Percentiles rank a stretch among this genome's conserved stretches.
Conservation (phyloP, 306 rosid species). For the Nissolia schottii region DNA sequence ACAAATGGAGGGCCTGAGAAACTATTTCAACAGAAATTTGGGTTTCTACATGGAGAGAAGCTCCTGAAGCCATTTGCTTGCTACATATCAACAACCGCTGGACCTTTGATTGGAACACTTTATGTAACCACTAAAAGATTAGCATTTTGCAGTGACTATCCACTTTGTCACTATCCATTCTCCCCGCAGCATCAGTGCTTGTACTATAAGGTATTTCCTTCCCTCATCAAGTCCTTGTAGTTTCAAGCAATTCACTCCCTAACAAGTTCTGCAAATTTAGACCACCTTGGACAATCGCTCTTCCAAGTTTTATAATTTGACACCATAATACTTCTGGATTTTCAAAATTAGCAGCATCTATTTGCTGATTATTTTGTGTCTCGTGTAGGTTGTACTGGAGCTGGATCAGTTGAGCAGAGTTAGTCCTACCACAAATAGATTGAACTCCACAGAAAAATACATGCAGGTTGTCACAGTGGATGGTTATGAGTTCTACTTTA, state of each 20-base stretch:
- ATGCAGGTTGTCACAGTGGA: conserved; percentile 50
- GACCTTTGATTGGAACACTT: conserved; percentile 64
- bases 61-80: conserved; percentile 58
- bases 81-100: conserved; percentile 54
- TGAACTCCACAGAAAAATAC: conserved; percentile 53
- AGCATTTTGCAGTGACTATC: conserved; percentile 75
- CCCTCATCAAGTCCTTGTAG: background rate
- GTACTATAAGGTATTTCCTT: conserved; percentile 59
- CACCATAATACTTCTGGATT: background rate
- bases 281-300: background rate
- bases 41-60: conserved; percentile 51
- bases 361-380: conserved; percentile 7
- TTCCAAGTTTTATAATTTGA: background rate
- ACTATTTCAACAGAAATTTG: conserved; percentile 55
- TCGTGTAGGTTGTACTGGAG: conserved; percentile 47
- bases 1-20: conserved; percentile 61
- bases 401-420: conserved; percentile 50
- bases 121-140: conserved; percentile 56
- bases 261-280: background rate
- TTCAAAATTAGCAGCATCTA: background rate
- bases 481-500: conserved; percentile 62
- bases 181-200: conserved; percentile 37
- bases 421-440: conserved; percentile 43
- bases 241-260: background rate
- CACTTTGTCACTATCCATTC: conserved; percentile 42